Conservation (phyloP, 2,329 filamentous ascomycete species). For the Trichoderma atroviride region DNA sequence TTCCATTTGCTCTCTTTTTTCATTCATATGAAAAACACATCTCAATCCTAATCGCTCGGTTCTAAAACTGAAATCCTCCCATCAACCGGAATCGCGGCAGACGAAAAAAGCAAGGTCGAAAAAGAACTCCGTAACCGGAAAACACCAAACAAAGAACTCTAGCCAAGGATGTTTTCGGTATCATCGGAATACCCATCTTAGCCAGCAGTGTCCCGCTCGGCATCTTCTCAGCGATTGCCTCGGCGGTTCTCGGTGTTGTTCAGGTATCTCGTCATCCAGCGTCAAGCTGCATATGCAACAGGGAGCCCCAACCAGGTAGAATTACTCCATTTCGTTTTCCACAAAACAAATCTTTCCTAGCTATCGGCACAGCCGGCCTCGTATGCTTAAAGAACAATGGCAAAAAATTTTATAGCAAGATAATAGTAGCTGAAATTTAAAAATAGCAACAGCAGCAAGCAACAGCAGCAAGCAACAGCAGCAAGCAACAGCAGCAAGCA, state of each 20-base stretch:
- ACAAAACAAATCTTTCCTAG: neutral
- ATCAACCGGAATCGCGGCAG: neutral
- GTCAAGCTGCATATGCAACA: neutral
- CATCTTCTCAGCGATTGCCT: neutral
- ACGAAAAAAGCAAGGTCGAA: neutral
- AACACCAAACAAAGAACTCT: neutral
- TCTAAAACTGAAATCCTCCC: neutral
- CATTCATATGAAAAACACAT: neutral
- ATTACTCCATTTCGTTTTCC: neutral
- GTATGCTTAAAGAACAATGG: neutral
- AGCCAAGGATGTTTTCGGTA: conserved; percentile 1
- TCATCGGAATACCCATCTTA: neutral
- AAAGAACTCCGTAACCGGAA: neutral
- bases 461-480: neutral
- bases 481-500: neutral
- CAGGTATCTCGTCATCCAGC: neutral
- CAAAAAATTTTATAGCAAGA: neutral
- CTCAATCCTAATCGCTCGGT: neutral
- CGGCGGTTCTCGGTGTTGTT: conserved; percentile 10
- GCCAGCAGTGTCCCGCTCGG: neutral
- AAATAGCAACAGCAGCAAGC: neutral
- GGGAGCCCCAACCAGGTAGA: no score
- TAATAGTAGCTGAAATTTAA: neutral
- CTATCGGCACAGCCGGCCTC: neutral
- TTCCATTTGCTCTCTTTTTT: neutral